A percentile compares a stretch with the other conserved stretches of the same genome.
These are phyloP conservation scores for Geotrichum klebahnii DNA, from an alignment of 1,139 yeast genomes.

Conservation along the genomic window DNA sequence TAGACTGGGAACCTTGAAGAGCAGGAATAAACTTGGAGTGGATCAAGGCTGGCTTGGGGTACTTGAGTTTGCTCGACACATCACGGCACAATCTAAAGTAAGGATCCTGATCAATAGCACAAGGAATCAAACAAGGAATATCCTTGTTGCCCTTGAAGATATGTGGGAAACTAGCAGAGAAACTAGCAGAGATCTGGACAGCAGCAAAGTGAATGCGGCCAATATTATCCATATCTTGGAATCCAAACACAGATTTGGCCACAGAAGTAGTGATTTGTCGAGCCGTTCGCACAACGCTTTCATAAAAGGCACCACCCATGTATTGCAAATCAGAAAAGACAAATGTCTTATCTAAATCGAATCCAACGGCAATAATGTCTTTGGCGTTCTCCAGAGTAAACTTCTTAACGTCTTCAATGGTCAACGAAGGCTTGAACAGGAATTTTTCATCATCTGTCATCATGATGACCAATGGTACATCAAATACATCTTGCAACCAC, in stretches of 20 bases:
- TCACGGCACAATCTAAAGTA: slow-evolving; percentile 97
- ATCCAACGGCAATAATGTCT: slow-evolving; percentile 93
- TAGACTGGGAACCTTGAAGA: slow-evolving; percentile 91
- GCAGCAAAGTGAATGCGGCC: slow-evolving; percentile 95
- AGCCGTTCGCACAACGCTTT: slow-evolving; percentile 88
- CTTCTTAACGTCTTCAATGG: slow-evolving; percentile 79
- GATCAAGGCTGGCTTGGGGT: slow-evolving; percentile 82
- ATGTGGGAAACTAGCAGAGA: slow-evolving; percentile 93
- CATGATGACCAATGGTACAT: slow-evolving; percentile 92
- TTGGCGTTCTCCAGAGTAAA: slow-evolving; percentile 74
- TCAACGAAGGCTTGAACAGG: slow-evolving; percentile 83
- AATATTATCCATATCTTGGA: slow-evolving; percentile 88
- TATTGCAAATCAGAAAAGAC: slow-evolving; percentile 87
- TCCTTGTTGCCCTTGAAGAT: slow-evolving; percentile 79
- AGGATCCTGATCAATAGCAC: slow-evolving; percentile 99
- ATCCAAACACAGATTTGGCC: slow-evolving; percentile 97
- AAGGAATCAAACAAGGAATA: slow-evolving; percentile 88
- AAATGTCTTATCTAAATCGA: slow-evolving; percentile 89
- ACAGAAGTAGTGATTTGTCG: slow-evolving; percentile 94
- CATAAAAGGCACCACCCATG: slow-evolving; percentile 93
- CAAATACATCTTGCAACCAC: slow-evolving; percentile 97
- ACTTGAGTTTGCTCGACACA: slow-evolving; percentile 90
- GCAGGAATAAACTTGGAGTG: slow-evolving; percentile 98
- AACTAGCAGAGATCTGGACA: slow-evolving; percentile 91
- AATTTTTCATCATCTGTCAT: slow-evolving; percentile 98